These are phyloP conservation scores for Bacidia gigantensis DNA, from an alignment of 495 filamentous ascomycete genomes.

Conservation along the genomic window DNA sequence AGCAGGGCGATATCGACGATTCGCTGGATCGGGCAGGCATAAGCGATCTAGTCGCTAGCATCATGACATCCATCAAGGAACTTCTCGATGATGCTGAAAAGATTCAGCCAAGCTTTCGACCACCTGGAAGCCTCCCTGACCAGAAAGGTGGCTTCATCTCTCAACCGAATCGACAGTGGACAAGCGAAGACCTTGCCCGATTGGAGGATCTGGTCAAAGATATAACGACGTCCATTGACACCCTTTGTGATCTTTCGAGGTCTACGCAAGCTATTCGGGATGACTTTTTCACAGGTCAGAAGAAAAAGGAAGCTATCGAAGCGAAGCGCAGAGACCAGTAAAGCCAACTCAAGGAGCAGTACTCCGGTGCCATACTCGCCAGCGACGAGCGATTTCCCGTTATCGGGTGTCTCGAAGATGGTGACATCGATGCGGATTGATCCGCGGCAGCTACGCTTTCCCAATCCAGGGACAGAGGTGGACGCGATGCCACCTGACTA, in stretches of 20 bases:
- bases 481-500: conserved; percentile 17
- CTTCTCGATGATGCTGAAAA: conserved; percentile 74
- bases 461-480: neutral
- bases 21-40: conserved; percentile 69
- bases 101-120: conserved; percentile 38
- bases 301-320: conserved; percentile 26
- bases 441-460: conserved; percentile 10
- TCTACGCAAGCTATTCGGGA: conserved; percentile 40
- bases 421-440: conserved; percentile 12
- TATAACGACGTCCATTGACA: conserved; percentile 75
- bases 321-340: conserved; percentile 21
- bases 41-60: conserved; percentile 74
- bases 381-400: neutral
- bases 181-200: conserved; percentile 35
- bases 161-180: conserved; percentile 27
- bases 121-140: conserved; percentile 14
- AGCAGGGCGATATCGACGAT: conserved; percentile 69
- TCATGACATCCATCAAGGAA: conserved; percentile 80
- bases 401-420: conserved; percentile 6
- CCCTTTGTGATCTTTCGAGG: conserved; percentile 71
- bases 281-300: conserved; percentile 19
- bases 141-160: conserved; percentile 21
- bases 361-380: conserved; percentile 17
- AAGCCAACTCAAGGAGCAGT: conserved; percentile 23
- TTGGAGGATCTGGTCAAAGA: conserved; percentile 53